Evolutionary conservation across 1,284 basidiomycete species (phyloP).

Genomic region (Meripilus lineatus): DNA sequence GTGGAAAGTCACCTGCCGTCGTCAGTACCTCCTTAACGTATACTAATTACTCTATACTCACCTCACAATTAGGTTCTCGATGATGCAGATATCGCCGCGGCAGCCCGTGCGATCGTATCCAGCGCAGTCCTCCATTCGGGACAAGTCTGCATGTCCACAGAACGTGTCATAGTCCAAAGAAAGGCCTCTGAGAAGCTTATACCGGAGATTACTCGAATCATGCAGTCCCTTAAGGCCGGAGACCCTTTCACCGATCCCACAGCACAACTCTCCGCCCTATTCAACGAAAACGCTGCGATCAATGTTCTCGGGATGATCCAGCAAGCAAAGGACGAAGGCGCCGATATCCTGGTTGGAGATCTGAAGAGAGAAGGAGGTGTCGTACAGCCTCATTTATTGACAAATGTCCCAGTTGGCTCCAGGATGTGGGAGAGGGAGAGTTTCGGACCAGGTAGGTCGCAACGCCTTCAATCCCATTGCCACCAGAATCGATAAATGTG

Average conservation of each 20-base stretch:
- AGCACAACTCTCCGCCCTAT: constrained; percentile 36
- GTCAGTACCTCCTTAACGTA: constrained; percentile 28
- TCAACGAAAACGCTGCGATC: constrained; percentile 45
- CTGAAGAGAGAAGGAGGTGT: constrained; percentile 33
- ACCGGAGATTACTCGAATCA: constrained; percentile 27
- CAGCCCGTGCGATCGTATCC: constrained; percentile 46
- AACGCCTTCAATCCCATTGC: no score
- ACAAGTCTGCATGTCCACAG: constrained; percentile 68
- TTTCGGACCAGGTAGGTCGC: constrained; percentile 51
- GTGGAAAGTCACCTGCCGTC: constrained; percentile 73
- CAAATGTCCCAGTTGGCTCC: constrained; percentile 44
- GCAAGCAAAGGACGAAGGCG: constrained; percentile 49
- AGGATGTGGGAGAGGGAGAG: constrained; percentile 48
- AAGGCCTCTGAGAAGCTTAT: constrained; percentile 34
- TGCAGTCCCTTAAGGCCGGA: constrained; percentile 30
- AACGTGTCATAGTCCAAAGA: constrained; percentile 57
- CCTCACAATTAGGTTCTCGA: constrained; percentile 43
- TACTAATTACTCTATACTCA: not conserved
- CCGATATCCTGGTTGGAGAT: constrained; percentile 46
- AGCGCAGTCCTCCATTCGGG: constrained; percentile 59
- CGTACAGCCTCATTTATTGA: constrained; percentile 51
- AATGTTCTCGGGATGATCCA: constrained; percentile 42
- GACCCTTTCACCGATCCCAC: constrained; percentile 16
- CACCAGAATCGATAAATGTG: no score
- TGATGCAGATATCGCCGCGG: constrained; percentile 56